phyloP scores from a whole-genome alignment of 2,329 filamentous ascomycete species.

The Claviceps sp. region DNA sequence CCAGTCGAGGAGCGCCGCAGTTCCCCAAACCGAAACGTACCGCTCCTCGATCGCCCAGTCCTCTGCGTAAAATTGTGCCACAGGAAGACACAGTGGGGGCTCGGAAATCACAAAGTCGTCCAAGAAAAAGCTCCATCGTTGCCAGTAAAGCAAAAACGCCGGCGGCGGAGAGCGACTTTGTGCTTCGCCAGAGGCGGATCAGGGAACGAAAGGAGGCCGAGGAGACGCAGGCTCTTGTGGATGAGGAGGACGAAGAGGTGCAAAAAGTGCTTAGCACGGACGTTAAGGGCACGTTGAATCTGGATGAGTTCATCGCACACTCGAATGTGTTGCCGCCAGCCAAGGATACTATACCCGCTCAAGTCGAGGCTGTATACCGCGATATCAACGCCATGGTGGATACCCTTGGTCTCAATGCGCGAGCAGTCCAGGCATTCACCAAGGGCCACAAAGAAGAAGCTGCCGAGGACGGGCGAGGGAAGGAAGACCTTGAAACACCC shows the following conservation, averaged over 20 bases:
- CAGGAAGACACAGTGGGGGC: constrained; percentile 34
- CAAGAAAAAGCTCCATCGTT: constrained; percentile 26
- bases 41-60: constrained; percentile 63
- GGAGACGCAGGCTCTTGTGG: constrained; percentile 42
- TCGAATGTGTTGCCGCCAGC: constrained; percentile 39
- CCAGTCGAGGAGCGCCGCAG: constrained; percentile 34
- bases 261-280: constrained; percentile 48
- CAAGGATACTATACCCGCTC: constrained; percentile 44
- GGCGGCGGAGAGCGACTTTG: constrained; percentile 31
- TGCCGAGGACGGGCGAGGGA: constrained; percentile 40
- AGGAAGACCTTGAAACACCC: constrained; percentile 54
- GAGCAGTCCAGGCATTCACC: constrained; percentile 52
- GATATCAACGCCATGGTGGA: constrained; percentile 93
- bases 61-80: constrained; percentile 46
- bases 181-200: constrained; percentile 36
- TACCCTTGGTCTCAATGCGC: constrained; percentile 70
- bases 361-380: constrained; percentile 56
- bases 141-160: constrained; percentile 22
- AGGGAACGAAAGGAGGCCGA: constrained; percentile 44
- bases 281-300: constrained; percentile 43
- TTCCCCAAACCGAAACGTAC: constrained; percentile 40
- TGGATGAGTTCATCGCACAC: constrained; percentile 57
- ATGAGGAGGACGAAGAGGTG: constrained; percentile 58
- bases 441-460: constrained; percentile 49
- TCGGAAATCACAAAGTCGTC: constrained; percentile 23